A percentile compares a stretch with the other conserved stretches of the same genome.
Evolutionary conservation across 208 protist genomes (phyloP).

Genomic region (Trypanosoma rangeli): DNA sequence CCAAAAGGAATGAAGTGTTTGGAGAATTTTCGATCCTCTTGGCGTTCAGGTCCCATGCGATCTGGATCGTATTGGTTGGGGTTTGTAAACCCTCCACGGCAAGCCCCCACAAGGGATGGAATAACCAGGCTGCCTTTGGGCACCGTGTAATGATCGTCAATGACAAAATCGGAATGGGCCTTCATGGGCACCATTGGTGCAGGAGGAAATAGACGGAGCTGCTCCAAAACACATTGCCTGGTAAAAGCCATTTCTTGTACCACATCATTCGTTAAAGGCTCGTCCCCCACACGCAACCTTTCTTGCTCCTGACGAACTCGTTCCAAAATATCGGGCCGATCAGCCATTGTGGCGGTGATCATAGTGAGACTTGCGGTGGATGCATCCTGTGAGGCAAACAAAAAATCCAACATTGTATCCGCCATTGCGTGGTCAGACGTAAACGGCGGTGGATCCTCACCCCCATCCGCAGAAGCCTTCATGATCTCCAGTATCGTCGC

Average conservation of each 20-base stretch:
- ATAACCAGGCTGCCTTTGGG: conserved; percentile 92
- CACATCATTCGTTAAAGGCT: conserved; percentile 79
- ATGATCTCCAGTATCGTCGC: conserved; percentile 67
- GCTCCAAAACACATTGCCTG: conserved; percentile 82
- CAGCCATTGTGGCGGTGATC: conserved; percentile 85
- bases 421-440: conserved; percentile 86
- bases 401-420: conserved; percentile 91
- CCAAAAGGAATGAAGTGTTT: conserved; percentile 94
- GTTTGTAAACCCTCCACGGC: conserved; percentile 89
- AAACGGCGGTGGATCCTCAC: conserved; percentile 66
- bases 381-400: conserved; percentile 93
- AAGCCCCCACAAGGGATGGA: conserved; percentile 89
- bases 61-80: conserved; percentile 93
- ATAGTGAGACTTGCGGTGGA: conserved; percentile 86
- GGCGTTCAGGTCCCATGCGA: conserved; percentile 85
- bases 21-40: conserved; percentile 87
- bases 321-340: conserved; percentile 87
- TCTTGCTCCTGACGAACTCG: conserved; percentile 88
- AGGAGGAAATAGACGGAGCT: conserved; percentile 74
- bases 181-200: conserved; percentile 87
- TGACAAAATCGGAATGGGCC: conserved; percentile 71
- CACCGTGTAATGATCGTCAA: conserved; percentile 79
- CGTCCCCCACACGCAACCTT: conserved; percentile 72
- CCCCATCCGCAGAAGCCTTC: conserved; percentile 70
- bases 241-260: conserved; percentile 91